Base-by-base conservation (phyloP, 2,329 filamentous ascomycete genomes). In the Stromatinia cepivora region DNA sequence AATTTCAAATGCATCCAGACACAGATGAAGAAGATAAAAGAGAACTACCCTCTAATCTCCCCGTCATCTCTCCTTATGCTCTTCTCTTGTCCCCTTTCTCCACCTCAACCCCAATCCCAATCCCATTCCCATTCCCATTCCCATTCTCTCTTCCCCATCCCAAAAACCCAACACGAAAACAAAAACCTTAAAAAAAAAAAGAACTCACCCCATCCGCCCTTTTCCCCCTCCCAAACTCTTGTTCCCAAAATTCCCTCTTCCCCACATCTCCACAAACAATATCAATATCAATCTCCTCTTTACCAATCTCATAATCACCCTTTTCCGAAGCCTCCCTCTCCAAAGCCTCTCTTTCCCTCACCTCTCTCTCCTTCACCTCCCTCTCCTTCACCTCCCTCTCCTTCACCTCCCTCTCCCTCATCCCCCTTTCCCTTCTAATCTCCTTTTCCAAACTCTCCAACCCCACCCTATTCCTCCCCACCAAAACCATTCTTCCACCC, bases 401-500 rank as follows among this genome's bases (percentile, higher is more conserved):
- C 50, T 25, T 81, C 72, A 82, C 79, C 11, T 78, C 83, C 71
- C 90, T 85, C 58, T 88, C 88, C 25, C 91, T 82, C 13, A 93
- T 82, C n/a, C 88, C 84, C 71, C 86, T 36, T 80, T 79, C 54
- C 85, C 88, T 48, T 88, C 90, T 15, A 70, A 89, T 84, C 17
- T 28, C 57, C 20, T 13, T 45, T 11, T 48, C 88, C 90, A 70
- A 88, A 84, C 66, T 78, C 76, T 31, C 90, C 86, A 76, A 93
- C 90, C n/a, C 86, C 72, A 82, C 79, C 13, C 81, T 77, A 57
- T 78, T 83, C 71, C 90, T 85, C 57, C 88, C 88, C 28, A 92
- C 82, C 13, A 93, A 82, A 22, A 88, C 84, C 72, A 86, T 84
- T 36, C 80, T 79, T 52, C 85, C 88, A 45, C 89, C 90, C 70